Evolutionary conservation across 768 basidiomycete genomes (phyloP), one percentile per base, ranked within the genome.

Genomic region (Lactarius deliciosus): DNA sequence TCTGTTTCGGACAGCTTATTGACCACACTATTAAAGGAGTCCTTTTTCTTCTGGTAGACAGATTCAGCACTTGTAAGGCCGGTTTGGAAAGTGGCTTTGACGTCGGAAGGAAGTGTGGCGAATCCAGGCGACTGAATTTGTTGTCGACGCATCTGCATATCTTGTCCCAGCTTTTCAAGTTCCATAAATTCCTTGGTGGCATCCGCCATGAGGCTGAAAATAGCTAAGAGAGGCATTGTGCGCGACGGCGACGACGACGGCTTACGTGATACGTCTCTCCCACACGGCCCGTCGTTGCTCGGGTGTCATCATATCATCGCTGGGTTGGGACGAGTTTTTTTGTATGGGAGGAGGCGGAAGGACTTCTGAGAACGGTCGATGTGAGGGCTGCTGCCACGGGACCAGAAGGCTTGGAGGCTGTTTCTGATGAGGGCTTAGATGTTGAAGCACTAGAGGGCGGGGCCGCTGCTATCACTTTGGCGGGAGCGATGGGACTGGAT

Each of bases 211-310:
- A 78, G 63, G 53, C 81, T 82, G 60, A 34, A n/a, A 40, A 30
- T 11, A 53, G 11, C 15, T 45, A n/a, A 65, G 34, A 50, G 38
- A 60, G 18, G 20, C 16, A 30, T 25, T 43, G 54, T 36, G 15
- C n/a, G 57, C 3, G 22, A 50, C 11, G 1, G 45, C 3, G 18
- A 30, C 13, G 43, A n/a, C 28, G 22, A 38, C 57, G 45, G 69
- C 81, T 55, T 68, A 81, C 81, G 77, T 76, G 41, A 82, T 74
- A 32, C 81, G 79, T 43, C 77, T 75, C 41, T 76, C 73, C 81
- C 81, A 81, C 53, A 75, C 70, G 30, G 64, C 69, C n/a, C 73
- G 74, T 57, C 77, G 79, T 59, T 81, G 79, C 4, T 77, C 78
- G 25, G 73, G 40, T n/a, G 79, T 73, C 22, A 75, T 47, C 13